Percentiles rank a stretch among this genome's conserved stretches.
phyloP scores from a whole-genome alignment of 2,329 filamentous ascomycete genomes.

The Pseudogymnoascus pannorum region DNA sequence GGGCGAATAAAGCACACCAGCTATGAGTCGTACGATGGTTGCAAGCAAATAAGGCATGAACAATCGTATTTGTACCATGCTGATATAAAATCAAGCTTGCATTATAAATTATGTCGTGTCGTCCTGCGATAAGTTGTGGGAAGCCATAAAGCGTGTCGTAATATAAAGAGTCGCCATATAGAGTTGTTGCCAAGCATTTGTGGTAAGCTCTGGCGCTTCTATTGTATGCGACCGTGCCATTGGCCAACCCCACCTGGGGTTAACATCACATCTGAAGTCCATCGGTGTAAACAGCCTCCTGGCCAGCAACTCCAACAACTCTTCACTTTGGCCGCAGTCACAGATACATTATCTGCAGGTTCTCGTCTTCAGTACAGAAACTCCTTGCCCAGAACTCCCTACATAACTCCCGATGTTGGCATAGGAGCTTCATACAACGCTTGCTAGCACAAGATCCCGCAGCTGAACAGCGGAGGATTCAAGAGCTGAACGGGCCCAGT shows the following conservation, averaged over 20 bases:
- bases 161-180: slow-evolving; percentile 3
- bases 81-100: background rate
- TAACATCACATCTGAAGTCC: slow-evolving; percentile 8
- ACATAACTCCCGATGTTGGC: background rate
- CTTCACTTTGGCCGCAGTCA: background rate
- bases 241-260: slow-evolving; percentile 8
- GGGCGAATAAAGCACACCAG: background rate
- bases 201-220: slow-evolving; percentile 4
- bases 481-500: slow-evolving; percentile 7
- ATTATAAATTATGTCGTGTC: slow-evolving; percentile 5
- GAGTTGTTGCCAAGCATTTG: slow-evolving; percentile 1
- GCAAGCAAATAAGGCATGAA: background rate
- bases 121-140: background rate
- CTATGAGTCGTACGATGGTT: background rate
- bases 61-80: background rate
- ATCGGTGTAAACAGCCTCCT: slow-evolving; percentile 5
- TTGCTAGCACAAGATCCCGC: slow-evolving; percentile 5
- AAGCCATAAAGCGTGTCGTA: background rate
- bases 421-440: slow-evolving; percentile 6
- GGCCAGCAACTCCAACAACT: background rate
- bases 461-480: slow-evolving; percentile 3
- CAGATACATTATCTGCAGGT: background rate
- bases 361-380: background rate
- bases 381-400: background rate
- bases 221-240: slow-evolving; percentile 6